Conservation (phyloP, 805 yeast genomes). For the Monosporozyma aquatica region DNA sequence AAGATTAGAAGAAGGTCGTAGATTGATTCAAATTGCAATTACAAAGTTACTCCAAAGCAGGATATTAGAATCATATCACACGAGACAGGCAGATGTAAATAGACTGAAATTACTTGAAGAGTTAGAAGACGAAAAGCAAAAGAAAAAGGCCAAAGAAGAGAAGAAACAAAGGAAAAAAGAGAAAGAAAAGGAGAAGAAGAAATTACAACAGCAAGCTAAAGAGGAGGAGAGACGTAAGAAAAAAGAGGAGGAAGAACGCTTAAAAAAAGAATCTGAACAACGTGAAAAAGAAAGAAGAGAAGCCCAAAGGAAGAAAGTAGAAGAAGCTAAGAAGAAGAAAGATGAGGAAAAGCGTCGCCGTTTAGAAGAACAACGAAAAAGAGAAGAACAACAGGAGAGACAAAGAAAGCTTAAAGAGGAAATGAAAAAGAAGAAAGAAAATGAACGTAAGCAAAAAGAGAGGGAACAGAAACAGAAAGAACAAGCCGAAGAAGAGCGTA, state of each 20-base stretch:
- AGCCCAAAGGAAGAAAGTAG: slow-evolving; percentile 32
- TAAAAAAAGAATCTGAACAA: slow-evolving; percentile 33
- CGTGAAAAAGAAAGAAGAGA: slow-evolving; percentile 37
- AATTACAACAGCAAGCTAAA: slow-evolving; percentile 49
- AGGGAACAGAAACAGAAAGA: slow-evolving; percentile 23
- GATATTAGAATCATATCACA: slow-evolving; percentile 67
- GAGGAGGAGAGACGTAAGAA: slow-evolving; percentile 51
- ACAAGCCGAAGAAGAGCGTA: slow-evolving; percentile 21
- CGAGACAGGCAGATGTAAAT: slow-evolving; percentile 69
- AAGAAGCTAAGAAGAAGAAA: slow-evolving; percentile 32
- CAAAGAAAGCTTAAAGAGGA: slow-evolving; percentile 33
- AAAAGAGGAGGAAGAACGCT: slow-evolving; percentile 49
- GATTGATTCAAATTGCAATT: slow-evolving; percentile 70
- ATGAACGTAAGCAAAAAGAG: slow-evolving; percentile 30
- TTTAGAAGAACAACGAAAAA: slow-evolving; percentile 34
- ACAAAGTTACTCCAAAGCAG: slow-evolving; percentile 69
- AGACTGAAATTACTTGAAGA: slow-evolving; percentile 55
- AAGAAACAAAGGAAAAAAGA: slow-evolving; percentile 58
- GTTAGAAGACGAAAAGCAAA: slow-evolving; percentile 58
- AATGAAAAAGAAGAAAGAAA: slow-evolving; percentile 32
- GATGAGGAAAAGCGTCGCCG: slow-evolving; percentile 35
- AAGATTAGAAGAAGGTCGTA: slow-evolving; percentile 68
- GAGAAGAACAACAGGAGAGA: slow-evolving; percentile 34
- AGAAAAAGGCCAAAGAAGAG: slow-evolving; percentile 56
- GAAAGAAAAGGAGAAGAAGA: slow-evolving; percentile 61